Evolutionary conservation across 306 rosid species (phyloP).

Genomic region (Neltuma alba): DNA sequence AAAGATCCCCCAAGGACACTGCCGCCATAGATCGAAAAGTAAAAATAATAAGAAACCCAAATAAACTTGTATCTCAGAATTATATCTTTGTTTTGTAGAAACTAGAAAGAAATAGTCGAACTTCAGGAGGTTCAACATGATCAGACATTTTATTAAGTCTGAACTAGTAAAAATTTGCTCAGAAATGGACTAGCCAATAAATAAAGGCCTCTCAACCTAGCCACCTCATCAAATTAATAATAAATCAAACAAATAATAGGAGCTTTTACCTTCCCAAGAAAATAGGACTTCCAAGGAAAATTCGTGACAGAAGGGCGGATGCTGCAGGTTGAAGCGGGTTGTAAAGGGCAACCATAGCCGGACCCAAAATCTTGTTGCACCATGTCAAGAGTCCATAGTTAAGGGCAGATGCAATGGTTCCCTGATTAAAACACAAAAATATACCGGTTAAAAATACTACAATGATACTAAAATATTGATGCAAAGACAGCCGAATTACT

Average conservation of each 20-base stretch:
- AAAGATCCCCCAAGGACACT: constrained; percentile 84
- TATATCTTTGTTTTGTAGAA: background rate
- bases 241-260: constrained; percentile 26
- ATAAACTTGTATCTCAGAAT: constrained; percentile 5
- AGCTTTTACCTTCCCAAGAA: constrained; percentile 87
- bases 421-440: constrained; percentile 55
- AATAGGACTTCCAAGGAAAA: constrained; percentile 93
- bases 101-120: background rate
- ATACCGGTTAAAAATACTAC: constrained; percentile 23
- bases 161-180: background rate
- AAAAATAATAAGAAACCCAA: constrained; percentile 36
- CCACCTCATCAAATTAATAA: background rate
- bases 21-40: constrained; percentile 42
- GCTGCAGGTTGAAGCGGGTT: constrained; percentile 97
- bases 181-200: background rate
- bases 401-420: constrained; percentile 86
- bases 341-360: constrained; percentile 94
- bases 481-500: constrained; percentile 10
- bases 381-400: constrained; percentile 93
- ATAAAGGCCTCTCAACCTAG: background rate
- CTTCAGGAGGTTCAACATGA: constrained; percentile 2
- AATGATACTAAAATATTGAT: background rate
- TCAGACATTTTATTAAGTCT: constrained; percentile 1
- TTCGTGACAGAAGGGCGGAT: constrained; percentile 77
- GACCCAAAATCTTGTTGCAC: constrained; percentile 96